Evolutionary conservation across 305 asterid species (phyloP).

Genomic region (Fraxinus ornus): DNA sequence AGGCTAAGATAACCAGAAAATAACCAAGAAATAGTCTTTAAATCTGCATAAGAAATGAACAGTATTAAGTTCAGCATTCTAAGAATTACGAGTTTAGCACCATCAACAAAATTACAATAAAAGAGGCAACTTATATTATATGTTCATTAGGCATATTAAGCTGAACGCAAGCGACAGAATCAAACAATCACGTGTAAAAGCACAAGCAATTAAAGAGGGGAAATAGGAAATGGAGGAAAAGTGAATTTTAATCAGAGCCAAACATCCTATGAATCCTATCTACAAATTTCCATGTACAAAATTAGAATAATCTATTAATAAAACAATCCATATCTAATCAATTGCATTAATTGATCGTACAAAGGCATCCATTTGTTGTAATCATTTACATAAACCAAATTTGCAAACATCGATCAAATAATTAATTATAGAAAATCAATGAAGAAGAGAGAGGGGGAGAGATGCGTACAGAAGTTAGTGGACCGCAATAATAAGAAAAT

Average conservation of each 20-base stretch:
- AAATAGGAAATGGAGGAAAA: not conserved
- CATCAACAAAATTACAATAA: not conserved
- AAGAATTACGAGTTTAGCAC: not conserved
- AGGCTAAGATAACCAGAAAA: not conserved
- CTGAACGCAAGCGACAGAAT: not conserved
- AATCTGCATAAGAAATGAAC: not conserved
- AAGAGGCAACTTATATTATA: not conserved
- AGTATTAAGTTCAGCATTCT: not conserved
- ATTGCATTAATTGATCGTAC: not conserved
- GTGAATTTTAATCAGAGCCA: not conserved
- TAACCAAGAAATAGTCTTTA: not conserved
- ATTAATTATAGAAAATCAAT: not conserved
- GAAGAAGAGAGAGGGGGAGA: not conserved
- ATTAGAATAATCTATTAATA: not conserved
- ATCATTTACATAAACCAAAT: not conserved
- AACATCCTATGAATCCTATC: not conserved
- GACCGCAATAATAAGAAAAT: not conserved
- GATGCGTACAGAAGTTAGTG: slow-evolving; percentile 15
- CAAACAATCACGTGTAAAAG: not conserved
- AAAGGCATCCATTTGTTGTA: not conserved
- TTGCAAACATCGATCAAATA: not conserved
- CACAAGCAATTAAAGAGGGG: not conserved
- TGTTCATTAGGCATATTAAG: not conserved
- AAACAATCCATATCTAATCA: not conserved
- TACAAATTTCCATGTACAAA: not conserved